Percentiles rank a stretch among this genome's conserved stretches.
These are phyloP conservation scores for Mycena galericulata DNA, from an alignment of 768 basidiomycete species.

Conservation along the genomic window DNA sequence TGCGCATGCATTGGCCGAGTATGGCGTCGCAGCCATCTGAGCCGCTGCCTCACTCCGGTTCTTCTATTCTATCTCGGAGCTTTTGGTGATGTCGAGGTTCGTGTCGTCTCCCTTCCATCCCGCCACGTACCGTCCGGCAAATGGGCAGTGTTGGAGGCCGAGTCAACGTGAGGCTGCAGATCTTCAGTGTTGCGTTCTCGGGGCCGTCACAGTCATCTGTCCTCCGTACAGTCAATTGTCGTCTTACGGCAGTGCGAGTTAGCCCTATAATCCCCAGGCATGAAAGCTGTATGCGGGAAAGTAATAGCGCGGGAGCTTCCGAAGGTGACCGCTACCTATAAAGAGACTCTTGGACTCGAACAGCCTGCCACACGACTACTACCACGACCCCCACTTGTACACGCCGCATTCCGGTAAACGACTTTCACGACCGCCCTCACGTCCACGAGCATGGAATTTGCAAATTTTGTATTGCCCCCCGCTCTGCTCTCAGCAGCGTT, in stretches of 20 bases:
- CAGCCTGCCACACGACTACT: background rate
- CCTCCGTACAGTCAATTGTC: conserved; percentile 15
- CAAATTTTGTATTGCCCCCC: background rate
- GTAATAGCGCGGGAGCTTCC: background rate
- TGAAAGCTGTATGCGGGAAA: conserved; percentile 26
- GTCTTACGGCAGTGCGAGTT: conserved; percentile 23
- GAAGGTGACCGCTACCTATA: background rate
- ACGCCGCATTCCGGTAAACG: background rate
- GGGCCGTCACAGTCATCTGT: conserved; percentile 22
- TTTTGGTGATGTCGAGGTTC: background rate
- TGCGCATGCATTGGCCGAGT: conserved; percentile 6
- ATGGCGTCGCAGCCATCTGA: conserved; percentile 6
- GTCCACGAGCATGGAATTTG: background rate
- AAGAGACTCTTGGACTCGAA: background rate
- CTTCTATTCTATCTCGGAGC: conserved; percentile 2
- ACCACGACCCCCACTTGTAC: background rate
- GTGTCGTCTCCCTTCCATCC: background rate
- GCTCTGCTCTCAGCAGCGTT: background rate
- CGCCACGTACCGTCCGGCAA: conserved; percentile 6
- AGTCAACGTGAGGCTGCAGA: conserved; percentile 10
- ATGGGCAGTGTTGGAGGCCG: too few relatives aligned
- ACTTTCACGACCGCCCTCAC: background rate
- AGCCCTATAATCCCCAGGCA: conserved; percentile 5
- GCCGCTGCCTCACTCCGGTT: conserved; percentile 6
- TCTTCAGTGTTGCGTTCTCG: conserved; percentile 13